Evolutionary conservation across 805 yeast species (phyloP).

Genomic region (Metschnikowia corniflorae): DNA sequence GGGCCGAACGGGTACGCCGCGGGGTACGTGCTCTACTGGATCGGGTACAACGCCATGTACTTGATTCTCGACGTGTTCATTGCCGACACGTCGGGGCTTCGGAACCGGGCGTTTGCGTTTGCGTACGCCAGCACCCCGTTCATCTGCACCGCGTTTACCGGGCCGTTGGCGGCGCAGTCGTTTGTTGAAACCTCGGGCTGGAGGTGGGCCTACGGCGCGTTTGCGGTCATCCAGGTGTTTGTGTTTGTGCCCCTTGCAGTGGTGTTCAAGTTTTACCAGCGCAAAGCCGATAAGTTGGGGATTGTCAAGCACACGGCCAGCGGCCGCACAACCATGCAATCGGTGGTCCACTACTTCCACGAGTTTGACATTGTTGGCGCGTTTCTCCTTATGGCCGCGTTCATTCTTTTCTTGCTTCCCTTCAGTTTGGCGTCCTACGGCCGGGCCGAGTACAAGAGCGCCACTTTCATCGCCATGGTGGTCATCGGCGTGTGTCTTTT

Average conservation of each 20-base stretch:
- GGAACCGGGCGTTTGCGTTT: constrained; percentile 3
- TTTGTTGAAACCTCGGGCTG: constrained; percentile 34
- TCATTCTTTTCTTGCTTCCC: constrained; percentile 4
- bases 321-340: neutral
- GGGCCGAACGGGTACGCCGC: constrained; percentile 26
- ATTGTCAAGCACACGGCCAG: neutral
- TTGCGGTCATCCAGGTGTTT: constrained; percentile 2
- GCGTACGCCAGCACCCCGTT: constrained; percentile 5
- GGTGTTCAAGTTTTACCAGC: constrained; percentile 3
- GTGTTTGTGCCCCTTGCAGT: constrained; percentile 2
- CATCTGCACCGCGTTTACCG: constrained; percentile 6
- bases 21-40: constrained; percentile 27
- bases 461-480: constrained; percentile 5
- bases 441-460: constrained; percentile 1
- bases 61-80: constrained; percentile 24
- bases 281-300: constrained; percentile 1
- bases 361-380: constrained; percentile 4
- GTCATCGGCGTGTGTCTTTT: neutral
- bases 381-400: constrained; percentile 3
- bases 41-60: constrained; percentile 26
- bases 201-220: constrained; percentile 33
- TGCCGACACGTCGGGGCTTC: constrained; percentile 18
- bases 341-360: constrained; percentile 2
- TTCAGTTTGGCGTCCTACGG: constrained; percentile 1
- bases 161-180: constrained; percentile 9